phyloP scores from a whole-genome alignment of 768 basidiomycete genomes.

The Tulasnella sp. region DNA sequence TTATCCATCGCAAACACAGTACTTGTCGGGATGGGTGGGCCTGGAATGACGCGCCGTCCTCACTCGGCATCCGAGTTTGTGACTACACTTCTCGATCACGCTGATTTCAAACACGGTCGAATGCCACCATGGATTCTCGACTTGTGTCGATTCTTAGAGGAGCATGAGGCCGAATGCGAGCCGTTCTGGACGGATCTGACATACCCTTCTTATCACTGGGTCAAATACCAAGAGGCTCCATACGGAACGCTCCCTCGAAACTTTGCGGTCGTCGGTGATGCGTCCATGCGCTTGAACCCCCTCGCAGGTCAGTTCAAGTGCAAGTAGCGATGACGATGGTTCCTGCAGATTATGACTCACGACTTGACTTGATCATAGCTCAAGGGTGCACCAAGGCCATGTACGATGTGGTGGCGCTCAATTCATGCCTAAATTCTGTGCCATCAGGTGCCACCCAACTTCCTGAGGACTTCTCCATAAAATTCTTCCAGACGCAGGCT shows the following conservation, averaged over 20 bases:
- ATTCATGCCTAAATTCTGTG: not conserved
- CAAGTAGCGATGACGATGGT: not conserved
- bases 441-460: too few relatives aligned
- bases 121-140: too few relatives aligned
- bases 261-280: conserved; percentile 9
- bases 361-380: not conserved
- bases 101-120: too few relatives aligned
- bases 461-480: not conserved
- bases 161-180: too few relatives aligned
- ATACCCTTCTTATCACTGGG: not conserved
- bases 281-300: conserved; percentile 4
- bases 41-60: too few relatives aligned
- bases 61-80: too few relatives aligned
- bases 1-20: too few relatives aligned
- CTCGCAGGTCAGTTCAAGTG: not conserved
- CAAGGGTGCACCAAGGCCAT: not conserved
- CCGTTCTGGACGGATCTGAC: not conserved
- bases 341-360: too few relatives aligned
- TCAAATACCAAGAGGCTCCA: conserved; percentile 1
- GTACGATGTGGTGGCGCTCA: not conserved
- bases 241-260: not conserved
- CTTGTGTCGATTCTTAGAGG: too few relatives aligned
- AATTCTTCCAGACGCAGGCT: not conserved
- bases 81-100: too few relatives aligned
- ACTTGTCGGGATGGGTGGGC: too few relatives aligned